These are phyloP conservation scores for Scytalidium lignicola DNA, from an alignment of 2,329 filamentous ascomycete species.

Conservation along the genomic window DNA sequence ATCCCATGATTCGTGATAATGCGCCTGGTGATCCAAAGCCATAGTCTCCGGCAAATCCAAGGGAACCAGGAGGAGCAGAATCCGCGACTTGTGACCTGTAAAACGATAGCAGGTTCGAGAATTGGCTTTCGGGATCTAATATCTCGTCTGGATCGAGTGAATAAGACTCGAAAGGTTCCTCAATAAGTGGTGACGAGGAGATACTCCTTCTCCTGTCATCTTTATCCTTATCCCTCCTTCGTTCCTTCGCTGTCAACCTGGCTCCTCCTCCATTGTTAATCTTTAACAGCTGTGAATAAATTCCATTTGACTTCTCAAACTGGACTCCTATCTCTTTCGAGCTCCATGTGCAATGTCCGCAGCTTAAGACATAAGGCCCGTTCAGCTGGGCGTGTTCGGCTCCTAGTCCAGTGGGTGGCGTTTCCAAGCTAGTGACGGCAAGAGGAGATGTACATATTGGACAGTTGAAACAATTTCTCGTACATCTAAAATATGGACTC, in stretches of 20 bases:
- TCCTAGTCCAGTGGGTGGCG: constrained; percentile 25
- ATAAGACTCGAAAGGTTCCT: constrained; percentile 23
- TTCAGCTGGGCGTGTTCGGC: constrained; percentile 33
- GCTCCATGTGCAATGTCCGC: constrained; percentile 90
- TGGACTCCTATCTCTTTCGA: constrained; percentile 84
- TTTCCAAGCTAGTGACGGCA: constrained; percentile 65
- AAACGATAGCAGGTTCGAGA: constrained; percentile 69
- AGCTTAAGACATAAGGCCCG: constrained; percentile 73
- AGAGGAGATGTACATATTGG: constrained; percentile 82
- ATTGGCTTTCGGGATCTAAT: constrained; percentile 64
- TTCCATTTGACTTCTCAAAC: constrained; percentile 84
- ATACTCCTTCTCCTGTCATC: constrained; percentile 16
- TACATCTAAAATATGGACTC: constrained; percentile 56
- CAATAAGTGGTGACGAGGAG: constrained; percentile 15
- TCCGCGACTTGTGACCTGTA: constrained; percentile 75
- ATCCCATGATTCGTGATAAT: constrained; percentile 81
- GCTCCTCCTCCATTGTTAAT: constrained; percentile 57
- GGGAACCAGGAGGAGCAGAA: constrained; percentile 43
- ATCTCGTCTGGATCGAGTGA: constrained; percentile 23
- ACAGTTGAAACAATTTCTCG: constrained; percentile 92
- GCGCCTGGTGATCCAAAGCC: constrained; percentile 71
- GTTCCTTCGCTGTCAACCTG: constrained; percentile 42
- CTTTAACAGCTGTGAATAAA: constrained; percentile 73
- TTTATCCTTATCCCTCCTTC: constrained; percentile 22
- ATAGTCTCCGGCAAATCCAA: constrained; percentile 52